A percentile compares a stretch with the other conserved stretches of the same genome.
Conservation (phyloP, 176 grass and related monocot species). For the Aegilops longissima region DNA sequence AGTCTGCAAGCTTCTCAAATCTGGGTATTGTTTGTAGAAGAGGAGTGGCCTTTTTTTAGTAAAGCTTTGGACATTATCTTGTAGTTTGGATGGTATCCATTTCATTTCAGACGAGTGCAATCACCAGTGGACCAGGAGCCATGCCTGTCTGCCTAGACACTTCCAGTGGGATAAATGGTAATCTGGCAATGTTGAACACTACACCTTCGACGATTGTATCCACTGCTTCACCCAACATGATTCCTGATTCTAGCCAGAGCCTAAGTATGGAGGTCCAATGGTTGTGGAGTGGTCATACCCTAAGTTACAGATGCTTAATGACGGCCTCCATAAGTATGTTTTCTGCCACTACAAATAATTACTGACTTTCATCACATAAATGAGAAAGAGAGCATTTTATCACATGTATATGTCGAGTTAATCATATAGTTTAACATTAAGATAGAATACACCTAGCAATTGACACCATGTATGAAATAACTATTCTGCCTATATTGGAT, state of each 20-base stretch:
- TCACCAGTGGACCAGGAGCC: too few relatives aligned
- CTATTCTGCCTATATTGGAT: not conserved
- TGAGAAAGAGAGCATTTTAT: not conserved
- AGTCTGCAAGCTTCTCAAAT: slow-evolving; percentile 13
- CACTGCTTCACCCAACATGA: slow-evolving; percentile 48
- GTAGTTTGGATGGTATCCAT: slow-evolving; percentile 30
- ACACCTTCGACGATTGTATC: slow-evolving; percentile 61
- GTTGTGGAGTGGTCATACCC: slow-evolving; percentile 70
- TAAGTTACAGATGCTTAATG: slow-evolving; percentile 66
- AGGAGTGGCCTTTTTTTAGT: not conserved
- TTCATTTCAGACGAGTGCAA: too few relatives aligned
- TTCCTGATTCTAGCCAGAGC: slow-evolving; percentile 47
- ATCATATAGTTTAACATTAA: not conserved
- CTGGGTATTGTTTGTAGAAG: not conserved
- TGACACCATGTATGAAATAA: not conserved
- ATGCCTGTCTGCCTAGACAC: not conserved
- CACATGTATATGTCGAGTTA: not conserved
- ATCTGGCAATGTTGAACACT: slow-evolving; percentile 48
- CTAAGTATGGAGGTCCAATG: slow-evolving; percentile 56
- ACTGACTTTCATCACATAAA: not conserved
- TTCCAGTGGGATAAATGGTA: slow-evolving; percentile 1
- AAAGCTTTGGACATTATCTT: not conserved
- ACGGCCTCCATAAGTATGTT: slow-evolving; percentile 70
- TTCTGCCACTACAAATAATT: slow-evolving; percentile 7
- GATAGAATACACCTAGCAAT: not conserved